Percentiles rank a stretch among this genome's conserved stretches.
These are phyloP conservation scores for Curvularia verruculosa DNA, from an alignment of 2,329 filamentous ascomycete species.

Conservation along the genomic window DNA sequence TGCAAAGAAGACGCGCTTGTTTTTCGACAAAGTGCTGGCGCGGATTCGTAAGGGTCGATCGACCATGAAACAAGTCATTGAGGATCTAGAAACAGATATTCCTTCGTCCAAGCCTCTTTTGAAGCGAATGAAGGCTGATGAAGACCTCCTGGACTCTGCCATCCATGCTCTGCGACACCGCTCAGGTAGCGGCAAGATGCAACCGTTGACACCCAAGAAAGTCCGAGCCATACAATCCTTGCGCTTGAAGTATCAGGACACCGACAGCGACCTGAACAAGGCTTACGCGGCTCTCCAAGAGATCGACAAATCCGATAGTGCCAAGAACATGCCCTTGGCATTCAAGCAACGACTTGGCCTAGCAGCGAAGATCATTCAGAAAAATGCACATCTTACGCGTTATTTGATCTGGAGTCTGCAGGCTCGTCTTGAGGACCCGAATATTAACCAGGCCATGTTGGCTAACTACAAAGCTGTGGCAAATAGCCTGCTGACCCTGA, in stretches of 20 bases:
- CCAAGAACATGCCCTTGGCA: conserved; percentile 15
- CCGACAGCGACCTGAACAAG: conserved; percentile 26
- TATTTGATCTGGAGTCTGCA: conserved; percentile 39
- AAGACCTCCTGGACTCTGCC: conserved; percentile 26
- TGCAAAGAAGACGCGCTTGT: conserved; percentile 26
- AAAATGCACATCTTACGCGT: conserved; percentile 37
- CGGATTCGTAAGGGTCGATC: conserved; percentile 30
- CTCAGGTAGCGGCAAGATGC: conserved; percentile 7
- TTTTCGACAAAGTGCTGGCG: conserved; percentile 27
- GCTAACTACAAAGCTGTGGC: conserved; percentile 29
- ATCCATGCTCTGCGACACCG: conserved; percentile 20
- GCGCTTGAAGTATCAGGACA: conserved; percentile 24
- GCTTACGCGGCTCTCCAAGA: conserved; percentile 23
- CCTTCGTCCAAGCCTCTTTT: conserved; percentile 35
- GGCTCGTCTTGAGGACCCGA: conserved; percentile 32
- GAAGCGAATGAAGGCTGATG: conserved; percentile 33
- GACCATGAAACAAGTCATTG: conserved; percentile 30
- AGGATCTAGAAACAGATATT: conserved; percentile 36
- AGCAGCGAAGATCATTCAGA: conserved; percentile 32
- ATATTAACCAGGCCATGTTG: conserved; percentile 17
- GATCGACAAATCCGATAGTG: conserved; percentile 10
- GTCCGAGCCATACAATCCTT: conserved; percentile 15
- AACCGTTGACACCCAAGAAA: conserved; percentile 17
- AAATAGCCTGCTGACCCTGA: conserved; percentile 34
- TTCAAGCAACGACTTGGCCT: conserved; percentile 32